Evolutionary conservation across 768 basidiomycete genomes (phyloP), one percentile per base, ranked within the genome.

Genomic region (Sporobolomyces phaffii): DNA sequence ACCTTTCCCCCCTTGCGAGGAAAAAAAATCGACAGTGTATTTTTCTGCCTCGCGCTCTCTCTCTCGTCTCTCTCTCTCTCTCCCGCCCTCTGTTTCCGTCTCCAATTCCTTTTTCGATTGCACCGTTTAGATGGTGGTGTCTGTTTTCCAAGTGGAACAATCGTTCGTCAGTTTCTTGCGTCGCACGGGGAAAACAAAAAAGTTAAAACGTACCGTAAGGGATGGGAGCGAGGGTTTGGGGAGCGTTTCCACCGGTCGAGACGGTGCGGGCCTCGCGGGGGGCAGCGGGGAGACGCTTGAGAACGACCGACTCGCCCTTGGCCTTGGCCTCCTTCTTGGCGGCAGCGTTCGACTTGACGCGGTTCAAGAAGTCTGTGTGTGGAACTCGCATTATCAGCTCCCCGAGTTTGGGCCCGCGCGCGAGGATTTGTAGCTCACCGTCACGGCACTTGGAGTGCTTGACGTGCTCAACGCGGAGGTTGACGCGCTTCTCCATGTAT

Each of bases 401-500:
- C 9, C 15, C 14, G 11, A 38, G 36, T 33, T 34, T 34, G 11
- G 53, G n/a, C n/a, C n/a, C n/a, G n/a, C n/a, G n/a, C n/a, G n/a
- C n/a, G n/a, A n/a, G n/a, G n/a, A n/a, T n/a, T n/a, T n/a, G n/a
- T n/a, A n/a, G 48, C 64, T 44, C 47, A 69, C 72, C 72, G 45
- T 93, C 87, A 76, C 94, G 86, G 80, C 94, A 97, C 81, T 90
- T 91, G 75, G 93, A 97, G 85, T 97, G 94, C 76, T 81, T 85
- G 69, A 76, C 81, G 82, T 98, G 94, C 83, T 97, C 94, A 76
- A 92, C 84, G 72, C 90, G 89, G 82, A 96, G 81, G 86, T 98
- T 99, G 80, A 99, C 94, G 65, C 94, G 90, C 84, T 99, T 99
- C 83, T 98, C 92, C 64, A 99, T 81, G 87, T 94, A 99, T 74